phyloP scores from a whole-genome alignment of 352 stramenopile species.

The Pythium sp. region DNA sequence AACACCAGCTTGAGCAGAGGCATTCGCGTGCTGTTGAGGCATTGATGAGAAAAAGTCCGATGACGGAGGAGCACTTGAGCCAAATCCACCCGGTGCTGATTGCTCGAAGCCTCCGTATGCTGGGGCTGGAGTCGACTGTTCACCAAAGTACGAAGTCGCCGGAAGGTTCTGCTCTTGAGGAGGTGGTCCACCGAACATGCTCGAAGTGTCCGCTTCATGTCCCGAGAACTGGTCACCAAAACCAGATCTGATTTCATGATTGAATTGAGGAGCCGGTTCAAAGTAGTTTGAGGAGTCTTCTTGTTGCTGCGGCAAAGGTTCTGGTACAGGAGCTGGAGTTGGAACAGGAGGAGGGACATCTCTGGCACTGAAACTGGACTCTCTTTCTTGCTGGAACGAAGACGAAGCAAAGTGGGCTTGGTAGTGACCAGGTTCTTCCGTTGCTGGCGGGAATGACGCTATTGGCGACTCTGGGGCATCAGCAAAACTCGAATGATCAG shows the following conservation, averaged over 20 bases:
- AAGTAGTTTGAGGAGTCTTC: constrained; percentile 14
- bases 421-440: not conserved
- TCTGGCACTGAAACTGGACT: not conserved
- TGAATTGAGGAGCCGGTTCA: constrained; percentile 3
- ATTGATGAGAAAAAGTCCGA: constrained; percentile 44
- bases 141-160: constrained; percentile 15
- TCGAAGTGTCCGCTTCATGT: not conserved
- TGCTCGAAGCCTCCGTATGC: constrained; percentile 25
- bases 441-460: not conserved
- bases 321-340: not conserved
- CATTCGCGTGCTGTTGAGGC: constrained; percentile 18
- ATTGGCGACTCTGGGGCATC: not conserved
- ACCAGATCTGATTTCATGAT: not conserved
- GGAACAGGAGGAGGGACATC: not conserved
- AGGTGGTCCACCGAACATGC: constrained; percentile 10
- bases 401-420: constrained; percentile 1
- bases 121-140: constrained; percentile 13
- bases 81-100: constrained; percentile 16
- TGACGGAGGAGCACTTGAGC: constrained; percentile 7
- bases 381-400: not conserved
- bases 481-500: constrained; percentile 4
- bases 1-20: not conserved
- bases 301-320: constrained; percentile 3
- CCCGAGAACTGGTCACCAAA: constrained; percentile 12
- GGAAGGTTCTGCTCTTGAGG: constrained; percentile 8